Evolutionary conservation across 2,329 filamentous ascomycete genomes (phyloP).

Genomic region (Myriosclerotinia scirpicola): DNA sequence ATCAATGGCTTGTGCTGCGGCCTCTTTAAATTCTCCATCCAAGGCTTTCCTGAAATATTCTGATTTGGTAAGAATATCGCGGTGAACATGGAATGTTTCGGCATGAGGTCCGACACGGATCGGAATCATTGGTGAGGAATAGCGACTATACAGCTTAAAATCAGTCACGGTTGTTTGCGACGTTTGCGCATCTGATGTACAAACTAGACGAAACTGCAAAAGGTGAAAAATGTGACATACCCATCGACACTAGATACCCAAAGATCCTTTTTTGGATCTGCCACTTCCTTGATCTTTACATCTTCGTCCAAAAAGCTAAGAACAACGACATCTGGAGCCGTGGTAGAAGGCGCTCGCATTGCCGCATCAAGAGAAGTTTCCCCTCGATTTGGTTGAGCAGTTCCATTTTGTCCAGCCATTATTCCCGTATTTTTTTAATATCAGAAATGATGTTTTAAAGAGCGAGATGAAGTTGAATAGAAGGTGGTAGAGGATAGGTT

Average conservation of each 20-base stretch:
- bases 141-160: conserved; percentile 42
- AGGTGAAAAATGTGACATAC: conserved; percentile 39
- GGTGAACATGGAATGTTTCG: conserved; percentile 52
- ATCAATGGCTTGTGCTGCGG: conserved; percentile 48
- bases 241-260: conserved; percentile 53
- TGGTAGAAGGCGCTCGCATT: conserved; percentile 45
- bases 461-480: background rate
- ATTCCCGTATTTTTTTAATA: background rate
- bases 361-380: conserved; percentile 43
- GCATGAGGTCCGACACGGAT: conserved; percentile 48
- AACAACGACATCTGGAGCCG: conserved; percentile 44
- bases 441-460: background rate
- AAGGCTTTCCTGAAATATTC: conserved; percentile 53
- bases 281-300: conserved; percentile 38
- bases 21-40: conserved; percentile 50
- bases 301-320: conserved; percentile 42
- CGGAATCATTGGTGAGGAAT: conserved; percentile 48
- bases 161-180: conserved; percentile 4
- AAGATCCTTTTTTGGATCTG: conserved; percentile 48
- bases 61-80: conserved; percentile 47
- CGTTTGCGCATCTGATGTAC: background rate
- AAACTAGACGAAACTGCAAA: background rate
- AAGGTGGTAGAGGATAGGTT: conserved; percentile 9
- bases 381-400: conserved; percentile 14
- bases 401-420: conserved; percentile 7